Base-by-base conservation (phyloP, 176 grass and related monocot species). In the Aechmea fasciata region DNA sequence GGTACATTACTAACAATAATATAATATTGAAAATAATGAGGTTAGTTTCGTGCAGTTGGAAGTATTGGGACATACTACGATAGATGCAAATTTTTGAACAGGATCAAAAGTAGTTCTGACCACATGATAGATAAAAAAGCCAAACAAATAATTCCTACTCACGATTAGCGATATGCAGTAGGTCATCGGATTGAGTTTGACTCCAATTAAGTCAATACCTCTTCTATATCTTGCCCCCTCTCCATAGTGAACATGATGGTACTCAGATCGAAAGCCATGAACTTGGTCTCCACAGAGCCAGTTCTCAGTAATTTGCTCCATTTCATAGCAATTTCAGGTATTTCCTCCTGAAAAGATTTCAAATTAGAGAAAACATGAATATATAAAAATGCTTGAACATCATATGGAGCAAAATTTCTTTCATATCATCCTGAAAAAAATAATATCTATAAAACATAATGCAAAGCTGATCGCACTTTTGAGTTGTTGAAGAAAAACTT, bases 201-300 rank as follows among this genome's bases (percentile, higher is more conserved):
- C 17, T 15, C 14, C 10, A 11, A 50, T 25, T 12, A 13, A 54
- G 47, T 26, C 65, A 20, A 20, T 73, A 92, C 93, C 93, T 97
- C 86, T 22, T 69, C 71, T 52, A 87, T 23, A 77, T 92, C 84
- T 14, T 73, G 89, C 29, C 86, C 89, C 67, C 63, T 87, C 55
- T 90, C 89, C 82, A 87, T 79, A 19, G 89, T 92, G 83, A 97
- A 92, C 94, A 97, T 97, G 84, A 97, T 75, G 11, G 86, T 92
- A 33, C 78, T 86, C 15, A 85, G 78, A 69, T 97, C 89, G 9
- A 92, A 79, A 13, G 94, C 86, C 50, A 92, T 85, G 65, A 97
- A 92, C 10, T 83, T 91, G 14, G 77, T 78, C 53, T 87, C 86
- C 52, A 97, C 73, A 57, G 86, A 75, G 59, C 89, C 94, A 49